These are phyloP conservation scores for Monilinia fructigena DNA, from an alignment of 2,329 filamentous ascomycete genomes.

Conservation along the genomic window DNA sequence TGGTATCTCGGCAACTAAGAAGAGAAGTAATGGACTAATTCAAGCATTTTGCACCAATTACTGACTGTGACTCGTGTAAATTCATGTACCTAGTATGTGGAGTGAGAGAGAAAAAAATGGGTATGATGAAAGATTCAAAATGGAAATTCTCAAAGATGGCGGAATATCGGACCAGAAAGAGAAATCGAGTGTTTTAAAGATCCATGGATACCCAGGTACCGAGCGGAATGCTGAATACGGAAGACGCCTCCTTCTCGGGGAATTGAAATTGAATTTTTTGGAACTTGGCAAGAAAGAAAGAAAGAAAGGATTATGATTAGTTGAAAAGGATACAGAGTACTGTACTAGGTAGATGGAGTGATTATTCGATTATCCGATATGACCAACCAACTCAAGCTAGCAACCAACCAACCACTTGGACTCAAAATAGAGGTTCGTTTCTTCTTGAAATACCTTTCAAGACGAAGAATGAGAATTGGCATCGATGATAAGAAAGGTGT, in stretches of 20 bases:
- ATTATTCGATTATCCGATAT: too few species aligned
- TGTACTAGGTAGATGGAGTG: too few species aligned
- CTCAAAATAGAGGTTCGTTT: too few species aligned
- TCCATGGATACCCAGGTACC: neutral
- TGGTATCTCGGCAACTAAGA: neutral
- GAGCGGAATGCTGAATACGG: conserved; percentile 14
- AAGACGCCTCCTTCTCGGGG: conserved; percentile 1
- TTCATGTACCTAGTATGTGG: neutral
- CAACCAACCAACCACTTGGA: too few species aligned
- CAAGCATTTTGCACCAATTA: conserved; percentile 1
- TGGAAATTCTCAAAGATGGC: neutral
- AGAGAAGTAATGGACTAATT: conserved; percentile 4
- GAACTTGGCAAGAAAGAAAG: too few species aligned
- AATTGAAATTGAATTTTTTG: neutral
- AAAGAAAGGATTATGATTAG: too few species aligned
- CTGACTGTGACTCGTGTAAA: neutral
- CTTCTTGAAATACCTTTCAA: too few species aligned
- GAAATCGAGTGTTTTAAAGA: neutral
- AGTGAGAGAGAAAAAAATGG: neutral
- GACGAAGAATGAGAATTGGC: neutral
- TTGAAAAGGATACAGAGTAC: too few species aligned
- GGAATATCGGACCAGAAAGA: conserved; percentile 13
- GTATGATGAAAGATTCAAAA: neutral
- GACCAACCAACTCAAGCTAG: too few species aligned
- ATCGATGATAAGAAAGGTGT: neutral